Evolutionary conservation across 1,139 yeast species (phyloP), one percentile per base, ranked within the genome.

Genomic region (Debaryomyces sp.): DNA sequence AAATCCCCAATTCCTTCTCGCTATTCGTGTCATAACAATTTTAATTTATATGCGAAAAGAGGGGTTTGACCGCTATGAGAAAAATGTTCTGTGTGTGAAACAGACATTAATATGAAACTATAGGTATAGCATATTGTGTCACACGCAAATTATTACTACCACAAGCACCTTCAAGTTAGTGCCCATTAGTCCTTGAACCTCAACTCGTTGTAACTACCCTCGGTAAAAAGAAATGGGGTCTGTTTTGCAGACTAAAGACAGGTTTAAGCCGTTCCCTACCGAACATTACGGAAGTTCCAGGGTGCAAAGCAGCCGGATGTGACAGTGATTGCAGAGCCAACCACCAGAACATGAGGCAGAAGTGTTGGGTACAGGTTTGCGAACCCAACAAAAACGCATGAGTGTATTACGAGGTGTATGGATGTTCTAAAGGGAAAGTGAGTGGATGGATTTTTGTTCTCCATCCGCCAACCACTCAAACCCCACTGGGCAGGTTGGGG

Each of bases 31-130:
- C 35, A 39, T 39, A 39, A 39, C 42, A 27, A 39, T 26, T 39
- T 27, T n/a, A 15, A 26, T 39, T 40, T 41, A 22, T 41, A 41
- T 30, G 36, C 32, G 36, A 30, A 22, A 41, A 41, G 43, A 41
- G 43, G 43, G 43, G 43, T 23, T 34, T 15, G 4, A 10, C n/a
- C 35, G 2, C 37, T 13, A n/a, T 17, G n/a, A 17, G 38, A 3
- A 32, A 32, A 35, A 34, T 34, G 26, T n/a, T 34, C 18, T 24
- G 13, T 37, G 6, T 37, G 39, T 22, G 39, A 33, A 15, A 13
- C 5, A 24, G 12, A 8, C 12, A 5, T 9, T 23, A 24, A 13
- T 4, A 18, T 30, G 34, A 34, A 12, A 17, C 37, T 21, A 18
- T 21, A 8, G 18, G 13, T 9, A 5, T 18, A 17, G 37, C 6